Evolutionary conservation across 2,329 filamentous ascomycete species (phyloP), one percentile per base, ranked within the genome.

Genomic region (Colletotrichum lini): DNA sequence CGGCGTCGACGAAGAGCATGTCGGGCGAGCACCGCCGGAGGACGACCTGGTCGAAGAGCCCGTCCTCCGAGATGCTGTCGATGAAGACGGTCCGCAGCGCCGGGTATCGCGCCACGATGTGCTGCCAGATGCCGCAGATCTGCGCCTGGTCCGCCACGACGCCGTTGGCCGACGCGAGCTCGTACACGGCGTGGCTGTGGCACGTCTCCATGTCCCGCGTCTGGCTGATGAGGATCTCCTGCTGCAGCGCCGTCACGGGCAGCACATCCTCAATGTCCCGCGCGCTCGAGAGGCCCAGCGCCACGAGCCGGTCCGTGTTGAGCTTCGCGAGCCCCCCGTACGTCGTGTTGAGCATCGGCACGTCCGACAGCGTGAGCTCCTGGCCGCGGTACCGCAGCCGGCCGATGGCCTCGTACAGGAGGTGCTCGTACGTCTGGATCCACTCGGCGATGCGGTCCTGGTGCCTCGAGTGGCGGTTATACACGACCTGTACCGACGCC

Each of bases 1-100:
- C 79, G 2, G 83, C 83, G 62, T 89, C 87, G 54, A 89, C 82
- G 64, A 88, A 89, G 5, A 89, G 78, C 83, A 89, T 88, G 45
- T 80, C 83, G 0, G 87, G 86, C 0, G 86, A 87, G 18, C 82
- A 80, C 57, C 81, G 82, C 10, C 82, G 81, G 2, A 89, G 76
- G 7, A 89, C 78, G 13, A 88, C 80, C 73, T 84, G 85, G 67
- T 88, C 86, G 67, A 85, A 88, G 0, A 88, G 77, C 0, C 85
- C 84, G 7, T 84, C 81, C 47, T 84, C 81, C 13, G 85, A 84
- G 15, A 87, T 80, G 44, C 86, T 86, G 56, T 87, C 86, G 53
- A 84, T 84, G 68, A 89, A 89, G 21, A 88, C 80, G 3, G 86
- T 88, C 50, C 87, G 78, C 50, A 89, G 74, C 2, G 85, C 81